These are phyloP conservation scores for Paecilomyces sp. DNA, from an alignment of 2,329 filamentous ascomycete species.

Conservation along the genomic window DNA sequence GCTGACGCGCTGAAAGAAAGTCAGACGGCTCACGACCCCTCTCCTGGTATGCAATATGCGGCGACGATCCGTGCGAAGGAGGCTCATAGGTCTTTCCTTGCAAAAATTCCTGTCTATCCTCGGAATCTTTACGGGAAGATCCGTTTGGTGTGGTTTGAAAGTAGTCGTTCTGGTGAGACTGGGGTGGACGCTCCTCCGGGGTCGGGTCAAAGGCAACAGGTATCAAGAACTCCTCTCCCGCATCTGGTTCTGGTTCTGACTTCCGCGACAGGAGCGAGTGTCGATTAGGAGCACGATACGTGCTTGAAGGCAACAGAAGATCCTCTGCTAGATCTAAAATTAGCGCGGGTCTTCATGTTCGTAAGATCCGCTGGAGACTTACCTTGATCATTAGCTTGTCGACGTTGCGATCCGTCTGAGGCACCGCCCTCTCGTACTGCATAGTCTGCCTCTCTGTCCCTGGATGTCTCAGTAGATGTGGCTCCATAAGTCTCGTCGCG, in stretches of 20 bases:
- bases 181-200: conserved; percentile 50
- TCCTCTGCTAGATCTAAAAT: conserved; percentile 39
- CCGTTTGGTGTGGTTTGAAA: conserved; percentile 36
- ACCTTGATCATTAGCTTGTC: conserved; percentile 25
- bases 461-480: conserved; percentile 18
- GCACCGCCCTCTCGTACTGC: conserved; percentile 16
- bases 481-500: conserved; percentile 51
- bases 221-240: conserved; percentile 64
- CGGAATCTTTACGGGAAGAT: conserved; percentile 16
- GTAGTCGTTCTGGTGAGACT: conserved; percentile 49
- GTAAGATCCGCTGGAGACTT: conserved; percentile 6
- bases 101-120: conserved; percentile 13
- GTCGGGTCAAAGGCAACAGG: conserved; percentile 68
- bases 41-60: conserved; percentile 90
- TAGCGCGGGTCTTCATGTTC: conserved; percentile 1
- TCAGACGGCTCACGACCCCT: conserved; percentile 62
- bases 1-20: conserved; percentile 17
- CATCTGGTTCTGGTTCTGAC: conserved; percentile 27
- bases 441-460: conserved; percentile 11
- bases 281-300: conserved; percentile 65
- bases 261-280: conserved; percentile 61
- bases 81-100: conserved; percentile 18
- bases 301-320: conserved; percentile 64
- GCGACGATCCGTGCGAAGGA: conserved; percentile 52
- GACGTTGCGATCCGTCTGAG: conserved; percentile 16